Conservation (phyloP, 495 filamentous ascomycete genomes). For the Penicillium coffeae region DNA sequence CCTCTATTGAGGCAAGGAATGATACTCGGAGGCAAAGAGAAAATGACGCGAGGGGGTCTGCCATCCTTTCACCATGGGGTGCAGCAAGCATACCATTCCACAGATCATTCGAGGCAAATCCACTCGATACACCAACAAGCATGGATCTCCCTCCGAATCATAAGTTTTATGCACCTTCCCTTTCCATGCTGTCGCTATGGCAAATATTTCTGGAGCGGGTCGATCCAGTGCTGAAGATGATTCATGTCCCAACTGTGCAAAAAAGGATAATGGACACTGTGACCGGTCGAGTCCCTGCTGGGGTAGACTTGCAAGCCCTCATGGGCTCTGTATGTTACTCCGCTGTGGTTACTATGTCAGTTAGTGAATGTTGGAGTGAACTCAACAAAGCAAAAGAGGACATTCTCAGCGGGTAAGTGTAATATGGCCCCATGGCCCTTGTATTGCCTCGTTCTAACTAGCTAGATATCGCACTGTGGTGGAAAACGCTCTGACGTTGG, state of each 20-base stretch:
- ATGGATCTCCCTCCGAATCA: background rate
- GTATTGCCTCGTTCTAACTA: background rate
- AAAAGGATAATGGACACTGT: conserved; percentile 8
- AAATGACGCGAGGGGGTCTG: background rate
- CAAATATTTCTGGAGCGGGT: conserved; percentile 24
- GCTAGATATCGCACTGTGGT: conserved; percentile 60
- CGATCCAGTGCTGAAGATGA: conserved; percentile 26
- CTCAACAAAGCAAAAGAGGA: conserved; percentile 10
- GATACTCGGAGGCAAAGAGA: background rate
- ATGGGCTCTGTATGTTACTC: conserved; percentile 72
- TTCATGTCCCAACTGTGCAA: conserved; percentile 22
- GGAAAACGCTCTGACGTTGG: conserved; percentile 62
- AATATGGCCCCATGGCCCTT: background rate
- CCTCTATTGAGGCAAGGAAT: background rate
- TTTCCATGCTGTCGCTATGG: conserved; percentile 15
- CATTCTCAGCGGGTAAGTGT: conserved; percentile 43
- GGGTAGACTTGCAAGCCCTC: conserved; percentile 50
- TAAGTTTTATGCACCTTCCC: conserved; percentile 3
- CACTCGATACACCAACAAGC: background rate
- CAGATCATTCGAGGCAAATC: background rate
- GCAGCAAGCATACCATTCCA: background rate
- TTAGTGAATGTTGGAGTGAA: conserved; percentile 18
- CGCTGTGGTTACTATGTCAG: conserved; percentile 57
- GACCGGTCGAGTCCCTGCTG: background rate
- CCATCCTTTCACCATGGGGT: background rate